These are phyloP conservation scores for Trichoderma afroharzianum DNA, from an alignment of 2,329 filamentous ascomycete species.

Conservation along the genomic window DNA sequence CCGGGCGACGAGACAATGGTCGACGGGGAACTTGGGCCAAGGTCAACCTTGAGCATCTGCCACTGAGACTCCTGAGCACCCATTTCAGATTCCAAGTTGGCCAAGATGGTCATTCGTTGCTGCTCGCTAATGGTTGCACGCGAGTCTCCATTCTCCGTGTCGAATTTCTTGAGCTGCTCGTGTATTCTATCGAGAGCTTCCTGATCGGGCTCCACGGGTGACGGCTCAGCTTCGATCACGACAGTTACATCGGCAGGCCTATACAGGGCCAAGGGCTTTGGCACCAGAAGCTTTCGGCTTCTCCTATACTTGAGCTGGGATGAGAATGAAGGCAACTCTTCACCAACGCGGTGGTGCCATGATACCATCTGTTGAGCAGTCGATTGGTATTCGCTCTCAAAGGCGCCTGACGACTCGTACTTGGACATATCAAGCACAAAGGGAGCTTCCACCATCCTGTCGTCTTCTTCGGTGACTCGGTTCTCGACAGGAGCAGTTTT, in stretches of 20 bases:
- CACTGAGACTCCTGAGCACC: constrained; percentile 57
- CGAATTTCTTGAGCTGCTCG: constrained; percentile 48
- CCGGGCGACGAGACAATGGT: constrained; percentile 36
- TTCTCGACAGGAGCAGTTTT: neutral
- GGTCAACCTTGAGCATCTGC: constrained; percentile 53
- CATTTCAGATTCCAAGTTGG: constrained; percentile 61
- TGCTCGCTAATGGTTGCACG: constrained; percentile 34
- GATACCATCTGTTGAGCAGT: constrained; percentile 20
- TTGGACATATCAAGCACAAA: constrained; percentile 42
- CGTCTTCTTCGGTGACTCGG: constrained; percentile 27
- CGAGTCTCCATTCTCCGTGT: constrained; percentile 37
- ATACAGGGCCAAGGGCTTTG: constrained; percentile 52
- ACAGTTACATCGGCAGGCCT: constrained; percentile 40
- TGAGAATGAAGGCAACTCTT: constrained; percentile 58
- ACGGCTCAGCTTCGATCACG: constrained; percentile 46
- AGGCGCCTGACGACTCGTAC: constrained; percentile 9
- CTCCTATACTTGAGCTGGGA: constrained; percentile 43
- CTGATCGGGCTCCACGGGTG: constrained; percentile 51
- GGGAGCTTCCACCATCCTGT: constrained; percentile 30
- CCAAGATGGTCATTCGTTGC: constrained; percentile 48
- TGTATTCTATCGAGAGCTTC: constrained; percentile 49
- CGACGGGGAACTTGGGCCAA: constrained; percentile 50
- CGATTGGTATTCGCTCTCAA: constrained; percentile 13
- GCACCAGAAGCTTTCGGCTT: constrained; percentile 53
- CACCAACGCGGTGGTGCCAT: constrained; percentile 58